Percentiles rank a stretch among this genome's conserved stretches.
These are phyloP conservation scores for Chlorella sp. DNA, from an alignment of 139 green algal species.

Conservation along the genomic window DNA sequence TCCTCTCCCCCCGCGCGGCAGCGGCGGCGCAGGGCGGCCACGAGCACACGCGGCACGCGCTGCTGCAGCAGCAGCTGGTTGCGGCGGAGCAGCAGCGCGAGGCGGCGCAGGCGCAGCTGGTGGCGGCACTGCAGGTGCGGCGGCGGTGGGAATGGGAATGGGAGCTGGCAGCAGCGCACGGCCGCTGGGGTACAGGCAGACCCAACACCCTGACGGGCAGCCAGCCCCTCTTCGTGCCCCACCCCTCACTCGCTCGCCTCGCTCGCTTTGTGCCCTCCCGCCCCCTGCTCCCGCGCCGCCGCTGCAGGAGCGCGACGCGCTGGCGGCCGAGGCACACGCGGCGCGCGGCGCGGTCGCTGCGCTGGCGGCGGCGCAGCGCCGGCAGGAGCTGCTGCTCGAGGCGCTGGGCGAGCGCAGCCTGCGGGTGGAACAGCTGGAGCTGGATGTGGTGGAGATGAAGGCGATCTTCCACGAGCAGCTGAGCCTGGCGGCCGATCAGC, in stretches of 20 bases:
- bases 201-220: too few relatives aligned
- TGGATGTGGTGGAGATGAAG: conserved; percentile 80
- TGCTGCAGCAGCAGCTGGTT: conserved; percentile 11
- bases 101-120: conserved; percentile 14
- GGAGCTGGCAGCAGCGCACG: too few relatives aligned
- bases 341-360: too few relatives aligned
- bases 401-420: conserved; percentile 73
- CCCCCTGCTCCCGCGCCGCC: too few relatives aligned
- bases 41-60: conserved; percentile 3
- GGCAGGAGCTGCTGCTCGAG: conserved; percentile 53
- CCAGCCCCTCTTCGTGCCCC: too few relatives aligned
- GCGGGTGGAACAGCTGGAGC: conserved; percentile 72
- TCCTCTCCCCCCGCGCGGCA: not conserved
- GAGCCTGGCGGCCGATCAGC: conserved; percentile 41
- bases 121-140: conserved; percentile 49
- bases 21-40: too few relatives aligned
- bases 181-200: too few relatives aligned
- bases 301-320: too few relatives aligned
- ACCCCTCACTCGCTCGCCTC: too few relatives aligned
- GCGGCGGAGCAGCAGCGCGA: conserved; percentile 24
- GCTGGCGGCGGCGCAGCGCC: not conserved
- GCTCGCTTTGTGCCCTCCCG: too few relatives aligned
- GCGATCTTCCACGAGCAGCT: conserved; percentile 75
- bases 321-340: too few relatives aligned
- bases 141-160: too few relatives aligned